These are phyloP conservation scores for Moniliophthora roreri DNA, from an alignment of 1,284 basidiomycete genomes.

Conservation along the genomic window DNA sequence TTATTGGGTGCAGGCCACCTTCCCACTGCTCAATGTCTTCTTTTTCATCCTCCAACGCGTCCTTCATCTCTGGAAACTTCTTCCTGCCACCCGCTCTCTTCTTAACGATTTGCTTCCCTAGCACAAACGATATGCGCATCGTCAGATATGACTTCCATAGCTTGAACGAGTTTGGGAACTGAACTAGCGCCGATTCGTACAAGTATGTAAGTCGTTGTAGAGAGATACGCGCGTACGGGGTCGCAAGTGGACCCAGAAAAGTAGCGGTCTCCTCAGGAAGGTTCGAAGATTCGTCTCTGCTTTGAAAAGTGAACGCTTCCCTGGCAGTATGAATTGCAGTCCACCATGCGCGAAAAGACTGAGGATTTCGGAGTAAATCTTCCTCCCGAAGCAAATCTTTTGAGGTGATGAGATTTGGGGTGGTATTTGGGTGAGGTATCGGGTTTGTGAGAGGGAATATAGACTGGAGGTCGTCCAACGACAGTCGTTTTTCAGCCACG, in stretches of 20 bases:
- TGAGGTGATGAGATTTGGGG: conserved; percentile 74
- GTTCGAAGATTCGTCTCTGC: conserved; percentile 55
- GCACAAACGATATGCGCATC: conserved; percentile 83
- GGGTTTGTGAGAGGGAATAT: conserved; percentile 85
- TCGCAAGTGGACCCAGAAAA: conserved; percentile 74
- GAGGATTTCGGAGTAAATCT: conserved; percentile 91
- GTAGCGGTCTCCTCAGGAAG: conserved; percentile 46
- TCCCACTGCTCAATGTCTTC: conserved; percentile 82
- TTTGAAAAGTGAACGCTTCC: conserved; percentile 58
- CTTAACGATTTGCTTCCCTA: conserved; percentile 72
- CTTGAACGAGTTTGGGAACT: conserved; percentile 91
- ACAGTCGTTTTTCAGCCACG: conserved; percentile 41
- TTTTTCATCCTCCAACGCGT: conserved; percentile 82
- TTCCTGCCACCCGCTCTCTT: conserved; percentile 83
- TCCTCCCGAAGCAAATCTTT: conserved; percentile 89
- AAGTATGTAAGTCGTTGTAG: conserved; percentile 86
- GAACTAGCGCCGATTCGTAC: conserved; percentile 88
- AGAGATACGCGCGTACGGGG: conserved; percentile 69
- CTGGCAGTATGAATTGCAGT: conserved; percentile 79
- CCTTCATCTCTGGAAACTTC: conserved; percentile 86
- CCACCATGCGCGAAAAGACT: conserved; percentile 92
- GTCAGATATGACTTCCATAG: conserved; percentile 93
- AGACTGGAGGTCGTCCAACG: conserved; percentile 53
- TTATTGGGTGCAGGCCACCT: conserved; percentile 79
- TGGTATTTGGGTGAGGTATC: conserved; percentile 77